Conservation (phyloP, 2,329 filamentous ascomycete genomes). For the Aquanectria penicillioides region DNA sequence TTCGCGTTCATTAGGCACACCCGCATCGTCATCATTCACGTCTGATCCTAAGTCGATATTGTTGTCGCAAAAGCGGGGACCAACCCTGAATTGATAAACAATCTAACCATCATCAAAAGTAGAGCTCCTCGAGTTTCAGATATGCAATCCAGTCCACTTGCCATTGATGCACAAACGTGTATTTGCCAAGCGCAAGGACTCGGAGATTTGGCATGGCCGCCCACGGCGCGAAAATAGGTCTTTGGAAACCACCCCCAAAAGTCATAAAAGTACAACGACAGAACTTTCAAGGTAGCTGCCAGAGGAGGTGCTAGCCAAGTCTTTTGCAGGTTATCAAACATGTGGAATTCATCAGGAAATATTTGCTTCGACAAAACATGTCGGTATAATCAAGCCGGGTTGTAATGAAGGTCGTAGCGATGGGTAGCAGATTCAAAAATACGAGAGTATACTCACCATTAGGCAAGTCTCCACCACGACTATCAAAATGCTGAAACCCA, state of each 20-base stretch:
- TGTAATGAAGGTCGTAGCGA: too few species aligned
- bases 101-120: slow-evolving; percentile 57
- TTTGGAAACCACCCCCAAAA: slow-evolving; percentile 54
- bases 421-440: too few species aligned
- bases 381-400: too few species aligned
- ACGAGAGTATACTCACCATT: too few species aligned
- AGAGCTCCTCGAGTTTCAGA: slow-evolving; percentile 51
- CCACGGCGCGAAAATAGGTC: slow-evolving; percentile 44
- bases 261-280: slow-evolving; percentile 50
- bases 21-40: too few species aligned
- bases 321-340: slow-evolving; percentile 30
- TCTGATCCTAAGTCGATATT: too few species aligned
- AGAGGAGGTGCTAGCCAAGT: slow-evolving; percentile 36
- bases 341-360: slow-evolving; percentile 25
- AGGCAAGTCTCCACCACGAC: too few species aligned
- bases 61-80: too few species aligned
- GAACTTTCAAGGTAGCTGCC: slow-evolving; percentile 40
- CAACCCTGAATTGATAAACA: too few species aligned
- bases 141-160: slow-evolving; percentile 58
- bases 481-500: too few species aligned
- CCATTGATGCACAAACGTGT: slow-evolving; percentile 54
- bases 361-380: too few species aligned
- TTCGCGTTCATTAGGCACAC: too few species aligned
- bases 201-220: slow-evolving; percentile 46
- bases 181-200: slow-evolving; percentile 52